Percentiles rank a stretch among this genome's conserved stretches.
Conservation (phyloP, 768 basidiomycete species). For the Pleurotus salmoneostramineus region DNA sequence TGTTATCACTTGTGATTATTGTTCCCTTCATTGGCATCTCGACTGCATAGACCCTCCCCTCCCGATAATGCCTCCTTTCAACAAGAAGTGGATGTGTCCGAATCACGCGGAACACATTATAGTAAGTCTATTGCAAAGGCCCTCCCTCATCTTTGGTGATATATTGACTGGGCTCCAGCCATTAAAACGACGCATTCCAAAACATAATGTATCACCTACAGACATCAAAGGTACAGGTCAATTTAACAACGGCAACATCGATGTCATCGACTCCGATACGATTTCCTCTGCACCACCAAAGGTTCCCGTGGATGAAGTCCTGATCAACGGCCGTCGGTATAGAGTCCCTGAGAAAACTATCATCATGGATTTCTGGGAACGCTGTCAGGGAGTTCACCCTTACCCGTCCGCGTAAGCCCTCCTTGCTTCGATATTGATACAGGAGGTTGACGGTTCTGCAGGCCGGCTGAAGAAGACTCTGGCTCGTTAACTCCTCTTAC, state of each 20-base stretch:
- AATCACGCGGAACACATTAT: constrained; percentile 88
- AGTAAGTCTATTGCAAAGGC: constrained; percentile 42
- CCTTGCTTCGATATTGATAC: neutral
- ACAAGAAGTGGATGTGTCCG: constrained; percentile 99
- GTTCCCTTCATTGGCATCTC: constrained; percentile 92
- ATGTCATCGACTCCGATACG: constrained; percentile 70
- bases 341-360: constrained; percentile 91
- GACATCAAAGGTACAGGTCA: constrained; percentile 72
- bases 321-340: constrained; percentile 87
- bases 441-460: constrained; percentile 18
- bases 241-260: constrained; percentile 91
- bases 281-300: constrained; percentile 36
- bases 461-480: constrained; percentile 35
- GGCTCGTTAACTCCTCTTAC: constrained; percentile 69
- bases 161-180: constrained; percentile 41
- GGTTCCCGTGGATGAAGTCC: constrained; percentile 72
- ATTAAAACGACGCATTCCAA: constrained; percentile 77
- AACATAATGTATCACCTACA: constrained; percentile 60
- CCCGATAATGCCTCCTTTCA: constrained; percentile 76
- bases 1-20: constrained; percentile 95
- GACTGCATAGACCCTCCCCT: constrained; percentile 95
- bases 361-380: constrained; percentile 94
- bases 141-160: constrained; percentile 10
- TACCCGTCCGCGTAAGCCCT: constrained; percentile 38
- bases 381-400: constrained; percentile 47